phyloP scores from a whole-genome alignment of 768 basidiomycete genomes.

The Rhizopogon rudus region DNA sequence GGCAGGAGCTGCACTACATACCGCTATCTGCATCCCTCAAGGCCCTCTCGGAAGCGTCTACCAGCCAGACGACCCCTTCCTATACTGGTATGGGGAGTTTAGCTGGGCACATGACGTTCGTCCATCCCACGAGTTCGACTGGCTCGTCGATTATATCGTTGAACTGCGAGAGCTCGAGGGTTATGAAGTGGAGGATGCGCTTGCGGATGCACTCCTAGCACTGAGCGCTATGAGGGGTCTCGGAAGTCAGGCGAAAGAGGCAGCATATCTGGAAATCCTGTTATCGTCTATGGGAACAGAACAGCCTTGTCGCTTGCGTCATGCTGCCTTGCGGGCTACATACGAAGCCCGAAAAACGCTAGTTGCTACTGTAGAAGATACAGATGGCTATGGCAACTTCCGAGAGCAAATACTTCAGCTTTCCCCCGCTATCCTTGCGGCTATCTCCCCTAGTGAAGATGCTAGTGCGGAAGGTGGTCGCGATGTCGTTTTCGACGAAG shows the following conservation, averaged over 20 bases:
- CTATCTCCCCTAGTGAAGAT: not conserved
- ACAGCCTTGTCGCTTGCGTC: slow-evolving; percentile 1
- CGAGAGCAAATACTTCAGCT: not conserved
- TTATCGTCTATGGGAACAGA: slow-evolving; percentile 6
- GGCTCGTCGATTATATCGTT: slow-evolving; percentile 4
- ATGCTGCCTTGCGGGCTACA: slow-evolving; percentile 4
- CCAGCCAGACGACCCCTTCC: not conserved
- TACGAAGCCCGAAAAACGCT: not conserved
- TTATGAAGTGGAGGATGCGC: slow-evolving; percentile 1
- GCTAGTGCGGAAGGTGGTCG: not conserved
- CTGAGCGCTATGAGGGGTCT: slow-evolving; percentile 2
- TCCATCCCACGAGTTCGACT: slow-evolving; percentile 1
- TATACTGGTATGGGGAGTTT: slow-evolving; percentile 1
- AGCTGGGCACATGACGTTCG: not conserved
- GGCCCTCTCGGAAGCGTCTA: not conserved
- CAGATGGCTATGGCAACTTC: not conserved
- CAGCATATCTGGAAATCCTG: slow-evolving; percentile 1
- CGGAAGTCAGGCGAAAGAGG: not conserved
- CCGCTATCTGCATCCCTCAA: not conserved
- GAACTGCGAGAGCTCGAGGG: not conserved
- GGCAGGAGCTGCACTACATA: not conserved
- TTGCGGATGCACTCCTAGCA: slow-evolving; percentile 7
- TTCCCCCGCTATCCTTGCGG: not conserved
- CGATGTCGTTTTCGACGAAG: not conserved
- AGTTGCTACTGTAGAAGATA: not conserved